Conservation (phyloP, 176 grass and related monocot genomes). For the Cenchrus americanus region DNA sequence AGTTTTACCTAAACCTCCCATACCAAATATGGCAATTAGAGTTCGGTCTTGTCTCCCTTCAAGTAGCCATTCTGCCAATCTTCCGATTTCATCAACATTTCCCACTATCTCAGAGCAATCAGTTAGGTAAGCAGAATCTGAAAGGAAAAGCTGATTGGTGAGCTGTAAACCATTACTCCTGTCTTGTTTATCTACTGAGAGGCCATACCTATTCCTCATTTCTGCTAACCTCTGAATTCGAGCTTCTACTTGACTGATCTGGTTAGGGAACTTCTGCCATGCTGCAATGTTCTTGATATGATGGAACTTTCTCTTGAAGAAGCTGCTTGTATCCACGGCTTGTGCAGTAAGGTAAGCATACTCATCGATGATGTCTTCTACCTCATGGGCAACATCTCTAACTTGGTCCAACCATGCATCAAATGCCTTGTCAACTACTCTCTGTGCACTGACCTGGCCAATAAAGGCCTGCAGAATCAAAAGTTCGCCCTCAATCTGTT, state of each 20-base stretch:
- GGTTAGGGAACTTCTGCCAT: constrained; percentile 25
- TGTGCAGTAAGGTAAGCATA: constrained; percentile 38
- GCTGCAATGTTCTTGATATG: constrained; percentile 36
- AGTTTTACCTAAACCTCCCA: constrained; percentile 69
- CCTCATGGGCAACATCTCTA: constrained; percentile 28
- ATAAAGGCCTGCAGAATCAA: constrained; percentile 54
- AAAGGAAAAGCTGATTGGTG: background rate
- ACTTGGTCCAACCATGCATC: constrained; percentile 47
- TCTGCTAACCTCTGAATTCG: constrained; percentile 32
- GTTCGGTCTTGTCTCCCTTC: constrained; percentile 24
- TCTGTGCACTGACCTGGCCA: constrained; percentile 13
- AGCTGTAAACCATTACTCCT: background rate
- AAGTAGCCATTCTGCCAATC: constrained; percentile 37
- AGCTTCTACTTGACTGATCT: constrained; percentile 48
- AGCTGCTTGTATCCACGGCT: background rate
- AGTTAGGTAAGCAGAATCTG: constrained; percentile 37
- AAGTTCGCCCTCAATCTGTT: constrained; percentile 47
- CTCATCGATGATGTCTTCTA: constrained; percentile 53
- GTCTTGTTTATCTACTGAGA: background rate
- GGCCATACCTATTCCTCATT: constrained; percentile 49
- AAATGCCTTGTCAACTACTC: constrained; percentile 24
- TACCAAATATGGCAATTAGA: constrained; percentile 50
- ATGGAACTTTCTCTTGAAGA: constrained; percentile 12
- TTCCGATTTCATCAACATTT: constrained; percentile 27
- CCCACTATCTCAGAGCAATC: constrained; percentile 44